These are phyloP conservation scores for Fomitopsis serialis DNA, from an alignment of 768 basidiomycete genomes.

Conservation along the genomic window DNA sequence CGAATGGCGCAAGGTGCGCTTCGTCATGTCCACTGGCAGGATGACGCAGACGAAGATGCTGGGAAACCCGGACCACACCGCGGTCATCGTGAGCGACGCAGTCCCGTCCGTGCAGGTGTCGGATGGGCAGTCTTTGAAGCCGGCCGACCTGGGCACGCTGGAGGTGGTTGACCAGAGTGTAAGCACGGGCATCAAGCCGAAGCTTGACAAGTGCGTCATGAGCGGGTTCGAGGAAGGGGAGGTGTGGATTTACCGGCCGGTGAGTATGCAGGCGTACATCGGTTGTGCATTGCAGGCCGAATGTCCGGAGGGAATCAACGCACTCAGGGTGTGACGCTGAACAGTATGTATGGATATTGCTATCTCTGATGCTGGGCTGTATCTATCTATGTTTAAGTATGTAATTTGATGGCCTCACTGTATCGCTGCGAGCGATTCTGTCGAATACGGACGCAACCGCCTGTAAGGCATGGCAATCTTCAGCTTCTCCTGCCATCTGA, in stretches of 20 bases:
- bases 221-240: constrained; percentile 41
- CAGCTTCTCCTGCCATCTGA: too few species aligned
- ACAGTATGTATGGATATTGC: neutral
- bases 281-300: constrained; percentile 18
- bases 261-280: constrained; percentile 33
- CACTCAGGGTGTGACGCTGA: neutral
- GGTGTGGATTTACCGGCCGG: constrained; percentile 53
- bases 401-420: too few species aligned
- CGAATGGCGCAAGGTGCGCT: constrained; percentile 42
- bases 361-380: too few species aligned
- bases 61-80: constrained; percentile 53
- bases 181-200: constrained; percentile 36
- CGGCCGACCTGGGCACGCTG: constrained; percentile 35
- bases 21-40: constrained; percentile 22
- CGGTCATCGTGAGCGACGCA: constrained; percentile 39
- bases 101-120: constrained; percentile 24
- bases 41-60: constrained; percentile 25
- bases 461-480: too few species aligned
- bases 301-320: constrained; percentile 16
- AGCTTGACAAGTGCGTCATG: constrained; percentile 37
- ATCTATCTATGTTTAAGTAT: too few species aligned
- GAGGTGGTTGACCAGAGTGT: constrained; percentile 52
- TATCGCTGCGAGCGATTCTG: too few species aligned
- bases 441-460: too few species aligned
- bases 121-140: constrained; percentile 31